Conservation (phyloP, 306 rosid species). For the Inga oerstediana region DNA sequence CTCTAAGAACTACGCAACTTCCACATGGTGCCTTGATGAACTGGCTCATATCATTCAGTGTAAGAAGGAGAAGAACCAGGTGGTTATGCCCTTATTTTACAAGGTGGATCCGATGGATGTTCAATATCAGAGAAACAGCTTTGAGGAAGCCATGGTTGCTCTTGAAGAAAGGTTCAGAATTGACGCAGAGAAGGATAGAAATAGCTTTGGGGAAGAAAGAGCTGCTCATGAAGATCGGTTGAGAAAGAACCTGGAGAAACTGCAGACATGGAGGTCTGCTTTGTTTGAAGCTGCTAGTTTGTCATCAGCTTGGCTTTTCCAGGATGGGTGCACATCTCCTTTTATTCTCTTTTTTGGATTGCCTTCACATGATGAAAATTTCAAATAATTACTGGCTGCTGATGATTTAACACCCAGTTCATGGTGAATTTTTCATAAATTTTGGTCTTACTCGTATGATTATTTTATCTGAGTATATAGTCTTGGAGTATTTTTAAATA, state of each 20-base stretch:
- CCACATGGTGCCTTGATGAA: background rate
- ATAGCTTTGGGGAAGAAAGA: background rate
- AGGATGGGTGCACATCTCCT: background rate
- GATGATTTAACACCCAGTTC: too few species aligned
- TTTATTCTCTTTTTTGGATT: too few species aligned
- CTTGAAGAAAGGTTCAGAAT: background rate
- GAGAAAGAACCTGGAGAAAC: background rate
- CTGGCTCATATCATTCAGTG: background rate
- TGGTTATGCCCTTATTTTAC: conserved; percentile 23
- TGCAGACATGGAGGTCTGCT: background rate
- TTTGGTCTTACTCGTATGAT: background rate
- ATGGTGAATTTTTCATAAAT: too few species aligned
- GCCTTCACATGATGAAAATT: too few species aligned
- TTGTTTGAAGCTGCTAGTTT: background rate
- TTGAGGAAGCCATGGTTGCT: background rate
- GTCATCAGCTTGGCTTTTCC: background rate
- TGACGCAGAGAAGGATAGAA: background rate
- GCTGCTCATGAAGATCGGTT: background rate
- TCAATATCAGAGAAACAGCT: background rate
- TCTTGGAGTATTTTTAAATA: background rate
- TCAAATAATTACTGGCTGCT: too few species aligned
- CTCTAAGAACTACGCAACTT: background rate
- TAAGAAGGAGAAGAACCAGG: background rate
- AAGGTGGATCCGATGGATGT: conserved; percentile 14
- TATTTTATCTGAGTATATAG: background rate